These are phyloP conservation scores for Macrolepiota dolichaula DNA, from an alignment of 768 basidiomycete species.

Conservation along the genomic window DNA sequence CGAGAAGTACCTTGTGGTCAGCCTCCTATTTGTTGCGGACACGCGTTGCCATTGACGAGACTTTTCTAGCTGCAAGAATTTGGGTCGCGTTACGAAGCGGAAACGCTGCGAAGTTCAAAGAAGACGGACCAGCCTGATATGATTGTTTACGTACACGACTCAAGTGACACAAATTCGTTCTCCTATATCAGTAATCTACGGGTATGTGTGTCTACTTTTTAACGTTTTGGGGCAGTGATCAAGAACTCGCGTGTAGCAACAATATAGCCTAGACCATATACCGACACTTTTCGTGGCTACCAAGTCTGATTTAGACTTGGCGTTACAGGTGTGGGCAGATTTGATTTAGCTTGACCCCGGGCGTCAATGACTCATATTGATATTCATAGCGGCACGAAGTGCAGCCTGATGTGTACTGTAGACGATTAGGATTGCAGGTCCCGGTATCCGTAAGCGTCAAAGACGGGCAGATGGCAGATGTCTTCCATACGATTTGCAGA, in stretches of 20 bases:
- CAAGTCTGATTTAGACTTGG: constrained; percentile 96
- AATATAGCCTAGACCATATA: constrained; percentile 92
- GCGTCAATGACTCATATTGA: background rate
- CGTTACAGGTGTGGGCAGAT: constrained; percentile 65
- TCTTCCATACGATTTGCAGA: constrained; percentile 81
- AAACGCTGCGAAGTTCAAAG: constrained; percentile 83
- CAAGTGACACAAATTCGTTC: constrained; percentile 98
- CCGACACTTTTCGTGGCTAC: constrained; percentile 98
- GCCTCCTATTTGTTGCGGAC: constrained; percentile 28
- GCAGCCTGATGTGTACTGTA: constrained; percentile 95
- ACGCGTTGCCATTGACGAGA: background rate
- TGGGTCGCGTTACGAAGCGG: constrained; percentile 92
- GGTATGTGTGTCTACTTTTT: constrained; percentile 37
- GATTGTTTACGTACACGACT: constrained; percentile 94
- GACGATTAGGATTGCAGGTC: constrained; percentile 84
- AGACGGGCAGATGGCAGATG: constrained; percentile 79
- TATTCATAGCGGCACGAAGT: constrained; percentile 87
- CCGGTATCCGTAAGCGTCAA: constrained; percentile 93
- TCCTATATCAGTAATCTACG: constrained; percentile 96
- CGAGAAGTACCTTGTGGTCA: constrained; percentile 94
- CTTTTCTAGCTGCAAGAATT: constrained; percentile 85
- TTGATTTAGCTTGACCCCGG: constrained; percentile 11
- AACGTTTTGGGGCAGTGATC: background rate
- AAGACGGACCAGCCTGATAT: constrained; percentile 93
- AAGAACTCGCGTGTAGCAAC: constrained; percentile 61